phyloP scores from a whole-genome alignment of 164 flowering plant genomes.

The Malania oleifera region DNA sequence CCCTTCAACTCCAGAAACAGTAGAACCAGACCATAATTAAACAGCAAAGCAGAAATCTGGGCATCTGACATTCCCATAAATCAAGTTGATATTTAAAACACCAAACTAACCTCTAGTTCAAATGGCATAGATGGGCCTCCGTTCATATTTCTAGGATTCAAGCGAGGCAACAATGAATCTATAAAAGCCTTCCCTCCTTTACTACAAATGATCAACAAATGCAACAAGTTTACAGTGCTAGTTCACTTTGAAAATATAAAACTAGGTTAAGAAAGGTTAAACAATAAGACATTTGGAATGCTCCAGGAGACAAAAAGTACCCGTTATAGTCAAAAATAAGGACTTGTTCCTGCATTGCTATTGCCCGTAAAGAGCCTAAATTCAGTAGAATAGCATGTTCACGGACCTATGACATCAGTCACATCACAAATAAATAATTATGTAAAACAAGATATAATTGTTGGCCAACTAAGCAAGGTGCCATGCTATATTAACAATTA shows the following conservation, averaged over 20 bases:
- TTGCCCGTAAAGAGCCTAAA: constrained; percentile 83
- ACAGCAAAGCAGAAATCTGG: neutral
- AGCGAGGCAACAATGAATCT: constrained; percentile 77
- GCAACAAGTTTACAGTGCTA: constrained; percentile 8
- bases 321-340: constrained; percentile 80
- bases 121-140: constrained; percentile 90
- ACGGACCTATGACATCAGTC: constrained; percentile 54
- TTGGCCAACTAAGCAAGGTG: neutral
- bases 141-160: constrained; percentile 61
- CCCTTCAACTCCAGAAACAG: too few relatives aligned
- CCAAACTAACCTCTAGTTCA: constrained; percentile 76
- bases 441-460: neutral
- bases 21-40: too few relatives aligned
- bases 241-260: neutral
- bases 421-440: neutral
- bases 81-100: neutral
- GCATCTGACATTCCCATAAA: too few relatives aligned
- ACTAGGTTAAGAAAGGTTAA: neutral
- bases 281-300: neutral
- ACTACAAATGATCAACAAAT: constrained; percentile 27
- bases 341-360: constrained; percentile 85
- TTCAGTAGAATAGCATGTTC: constrained; percentile 88
- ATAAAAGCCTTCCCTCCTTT: constrained; percentile 88
- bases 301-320: constrained; percentile 28
- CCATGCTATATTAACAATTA: neutral